Base-by-base conservation (phyloP, 1,284 basidiomycete species). In the Afroboletus lepidellus region DNA sequence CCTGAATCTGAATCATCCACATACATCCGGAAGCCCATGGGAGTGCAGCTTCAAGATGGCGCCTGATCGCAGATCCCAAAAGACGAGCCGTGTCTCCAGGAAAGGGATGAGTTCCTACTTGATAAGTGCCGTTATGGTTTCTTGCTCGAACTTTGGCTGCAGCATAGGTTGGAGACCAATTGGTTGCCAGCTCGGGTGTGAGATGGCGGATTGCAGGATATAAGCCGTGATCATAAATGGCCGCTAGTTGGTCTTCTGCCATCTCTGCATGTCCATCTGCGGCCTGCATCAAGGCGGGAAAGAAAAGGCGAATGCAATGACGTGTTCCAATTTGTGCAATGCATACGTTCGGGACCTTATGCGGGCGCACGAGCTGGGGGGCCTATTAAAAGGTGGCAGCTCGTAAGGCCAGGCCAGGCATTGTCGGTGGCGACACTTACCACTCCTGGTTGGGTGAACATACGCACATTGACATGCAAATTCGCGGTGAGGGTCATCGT, bases 1-100 rank as follows among this genome's bases (percentile, higher is more conserved):
- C 52, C 16, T 55, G 54, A 13, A 55, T 48, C 15, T 54, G 54
- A 1, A 55, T 20, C 54, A 55, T 55, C 51, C 46, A 55, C 27
- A 27, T 36, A 32, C 53, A 55, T 15, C 41, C 51, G 13, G 8
- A 0, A 1, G 45, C 41, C 53, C 53, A 55, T 23, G 53, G 41
- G 18, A 54, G 25, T 11, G 32, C 25, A 3, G 13, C 32, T 21
- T 32, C 20, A 27, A 55, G 46, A 18, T 32, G 37, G 0, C n/a
- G 30, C 27, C 37, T 55, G 41, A 55, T 25, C 0, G 25, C 41
- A 6, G 20, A 54, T 20, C 46, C 46, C 5, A 55, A 12, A 27
- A 21, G 46, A 25, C 9, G 25, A 8, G 51, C 42, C 5, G 45
- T 8, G 21, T 55, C 41, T 1, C 29, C 37, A 27, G 39, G 51